Evolutionary conservation across 805 yeast genomes (phyloP).

Genomic region (Starmerella scarabaei): DNA sequence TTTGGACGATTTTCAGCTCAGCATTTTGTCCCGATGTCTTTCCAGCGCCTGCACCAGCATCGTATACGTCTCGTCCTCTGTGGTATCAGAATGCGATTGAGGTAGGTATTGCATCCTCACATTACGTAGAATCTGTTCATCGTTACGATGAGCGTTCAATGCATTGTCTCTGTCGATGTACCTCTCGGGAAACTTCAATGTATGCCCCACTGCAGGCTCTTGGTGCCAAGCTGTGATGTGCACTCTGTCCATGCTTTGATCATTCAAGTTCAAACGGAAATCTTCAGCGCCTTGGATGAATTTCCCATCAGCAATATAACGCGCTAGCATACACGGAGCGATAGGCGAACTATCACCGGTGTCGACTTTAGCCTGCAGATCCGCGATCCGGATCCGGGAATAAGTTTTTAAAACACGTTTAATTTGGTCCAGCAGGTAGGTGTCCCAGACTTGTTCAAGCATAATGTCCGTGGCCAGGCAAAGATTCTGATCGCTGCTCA

Average conservation of each 20-base stretch:
- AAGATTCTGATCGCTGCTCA: neutral
- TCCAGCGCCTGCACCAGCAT: neutral
- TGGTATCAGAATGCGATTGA: neutral
- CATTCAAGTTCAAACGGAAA: neutral
- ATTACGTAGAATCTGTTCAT: neutral
- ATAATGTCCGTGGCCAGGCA: neutral
- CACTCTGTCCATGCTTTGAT: neutral
- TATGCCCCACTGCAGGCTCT: neutral
- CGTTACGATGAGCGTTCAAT: neutral
- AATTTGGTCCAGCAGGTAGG: neutral
- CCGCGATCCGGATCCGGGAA: neutral
- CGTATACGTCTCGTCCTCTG: neutral
- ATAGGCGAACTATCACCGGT: neutral
- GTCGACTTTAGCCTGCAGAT: neutral
- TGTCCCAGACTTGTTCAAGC: neutral
- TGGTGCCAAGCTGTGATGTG: neutral
- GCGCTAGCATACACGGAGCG: neutral
- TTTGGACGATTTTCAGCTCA: no score
- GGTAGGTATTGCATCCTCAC: no score
- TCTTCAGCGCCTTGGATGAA: neutral
- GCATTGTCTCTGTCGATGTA: neutral
- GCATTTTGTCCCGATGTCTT: neutral
- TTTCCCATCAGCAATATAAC: neutral
- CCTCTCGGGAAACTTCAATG: neutral
- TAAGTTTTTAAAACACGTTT: neutral